Evolutionary conservation across 148 eudicot genomes (phyloP).

Genomic region (Chenopodium formosanum): DNA sequence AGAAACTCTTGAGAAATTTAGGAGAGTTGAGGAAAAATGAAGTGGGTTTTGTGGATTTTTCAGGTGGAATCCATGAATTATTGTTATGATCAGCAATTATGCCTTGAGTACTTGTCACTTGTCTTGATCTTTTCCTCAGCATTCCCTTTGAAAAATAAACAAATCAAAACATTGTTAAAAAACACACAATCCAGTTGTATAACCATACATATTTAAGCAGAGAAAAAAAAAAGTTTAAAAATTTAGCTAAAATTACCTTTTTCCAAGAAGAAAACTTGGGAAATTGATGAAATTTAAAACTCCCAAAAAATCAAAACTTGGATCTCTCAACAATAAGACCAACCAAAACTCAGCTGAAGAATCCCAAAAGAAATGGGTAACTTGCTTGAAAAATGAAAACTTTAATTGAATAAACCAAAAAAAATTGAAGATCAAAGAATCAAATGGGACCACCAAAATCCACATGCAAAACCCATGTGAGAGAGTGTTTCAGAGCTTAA

Average conservation of each 20-base stretch:
- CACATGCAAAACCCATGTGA: constrained; percentile 26
- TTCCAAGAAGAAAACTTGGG: constrained; percentile 28
- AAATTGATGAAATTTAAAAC: neutral
- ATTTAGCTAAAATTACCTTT: constrained; percentile 18
- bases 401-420: constrained; percentile 10
- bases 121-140: constrained; percentile 77
- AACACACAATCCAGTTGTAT: neutral
- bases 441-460: constrained; percentile 16
- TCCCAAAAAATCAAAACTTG: constrained; percentile 18
- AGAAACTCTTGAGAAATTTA: constrained; percentile 48
- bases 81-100: constrained; percentile 45
- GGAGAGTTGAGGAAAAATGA: constrained; percentile 64
- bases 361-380: neutral
- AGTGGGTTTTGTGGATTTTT: constrained; percentile 44
- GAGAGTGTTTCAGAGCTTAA: constrained; percentile 12
- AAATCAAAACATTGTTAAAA: neutral
- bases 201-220: neutral
- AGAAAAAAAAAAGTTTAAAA: neutral
- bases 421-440: neutral
- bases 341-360: neutral
- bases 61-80: constrained; percentile 38
- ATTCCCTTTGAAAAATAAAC: constrained; percentile 27
- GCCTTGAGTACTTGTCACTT: constrained; percentile 52
- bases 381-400: constrained; percentile 23
- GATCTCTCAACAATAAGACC: constrained; percentile 24